Conservation (phyloP, 1,139 yeast species). For the Yamadazyma jaroonii region DNA sequence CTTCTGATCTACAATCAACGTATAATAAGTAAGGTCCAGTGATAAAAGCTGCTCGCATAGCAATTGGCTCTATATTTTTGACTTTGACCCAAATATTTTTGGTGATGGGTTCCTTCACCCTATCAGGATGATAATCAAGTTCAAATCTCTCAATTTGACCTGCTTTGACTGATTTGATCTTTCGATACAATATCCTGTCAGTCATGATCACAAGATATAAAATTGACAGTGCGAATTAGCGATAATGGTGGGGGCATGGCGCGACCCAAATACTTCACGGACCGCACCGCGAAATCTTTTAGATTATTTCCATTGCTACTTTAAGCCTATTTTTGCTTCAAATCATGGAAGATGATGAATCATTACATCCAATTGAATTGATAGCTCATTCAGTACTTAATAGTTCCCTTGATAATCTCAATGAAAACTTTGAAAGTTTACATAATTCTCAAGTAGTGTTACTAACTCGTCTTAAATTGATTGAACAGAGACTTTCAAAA, state of each 20-base stretch:
- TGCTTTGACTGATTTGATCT: constrained; percentile 31
- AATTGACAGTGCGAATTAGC: neutral
- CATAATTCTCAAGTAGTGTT: constrained; percentile 57
- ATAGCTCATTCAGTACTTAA: constrained; percentile 54
- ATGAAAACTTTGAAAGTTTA: constrained; percentile 50
- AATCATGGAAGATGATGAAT: constrained; percentile 1
- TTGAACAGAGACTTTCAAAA: constrained; percentile 35
- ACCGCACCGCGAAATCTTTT: no score
- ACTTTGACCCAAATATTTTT: constrained; percentile 57
- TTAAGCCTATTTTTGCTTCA: no score
- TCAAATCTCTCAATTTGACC: constrained; percentile 39
- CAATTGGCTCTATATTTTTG: constrained; percentile 68
- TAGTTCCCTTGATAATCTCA: constrained; percentile 50
- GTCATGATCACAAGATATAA: neutral
- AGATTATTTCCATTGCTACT: no score
- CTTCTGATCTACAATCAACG: constrained; percentile 71
- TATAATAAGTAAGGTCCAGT: constrained; percentile 91
- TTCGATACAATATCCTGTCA: constrained; percentile 26
- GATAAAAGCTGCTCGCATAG: constrained; percentile 82
- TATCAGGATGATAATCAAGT: constrained; percentile 29
- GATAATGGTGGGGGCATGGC: no score
- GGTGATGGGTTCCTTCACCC: constrained; percentile 17
- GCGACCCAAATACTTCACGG: no score
- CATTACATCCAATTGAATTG: constrained; percentile 15
- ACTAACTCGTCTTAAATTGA: constrained; percentile 43